Conservation (phyloP, 805 yeast species). For the Yamadazyma phyllophila region DNA sequence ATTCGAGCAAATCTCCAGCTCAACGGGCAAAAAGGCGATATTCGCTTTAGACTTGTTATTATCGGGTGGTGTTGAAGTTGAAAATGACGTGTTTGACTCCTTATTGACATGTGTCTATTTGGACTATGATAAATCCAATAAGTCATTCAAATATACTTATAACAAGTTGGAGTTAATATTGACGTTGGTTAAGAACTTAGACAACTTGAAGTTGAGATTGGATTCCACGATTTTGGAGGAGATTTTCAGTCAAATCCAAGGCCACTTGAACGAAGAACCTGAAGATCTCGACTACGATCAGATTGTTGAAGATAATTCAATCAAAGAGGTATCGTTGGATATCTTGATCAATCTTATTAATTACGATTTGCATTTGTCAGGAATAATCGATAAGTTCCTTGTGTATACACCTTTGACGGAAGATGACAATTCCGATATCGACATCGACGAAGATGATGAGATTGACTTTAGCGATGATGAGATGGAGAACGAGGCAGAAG, state of each 20-base stretch:
- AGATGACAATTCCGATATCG: conserved; percentile 33
- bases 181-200: conserved; percentile 13
- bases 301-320: conserved; percentile 41
- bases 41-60: conserved; percentile 46
- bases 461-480: conserved; percentile 46
- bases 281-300: conserved; percentile 46
- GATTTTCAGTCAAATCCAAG: conserved; percentile 19
- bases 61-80: conserved; percentile 16
- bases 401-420: conserved; percentile 30
- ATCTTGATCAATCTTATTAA: conserved; percentile 32
- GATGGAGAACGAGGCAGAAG: conserved; percentile 38
- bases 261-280: conserved; percentile 15
- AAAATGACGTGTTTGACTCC: conserved; percentile 14
- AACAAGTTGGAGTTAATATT: conserved; percentile 9
- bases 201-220: conserved; percentile 5
- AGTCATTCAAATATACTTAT: conserved; percentile 15
- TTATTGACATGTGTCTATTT: conserved; percentile 15
- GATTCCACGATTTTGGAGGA: conserved; percentile 2
- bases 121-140: conserved; percentile 15
- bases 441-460: conserved; percentile 34
- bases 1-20: conserved; percentile 35
- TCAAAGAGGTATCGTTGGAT: conserved; percentile 51
- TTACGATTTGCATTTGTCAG: not conserved
- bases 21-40: conserved; percentile 48
- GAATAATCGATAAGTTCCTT: conserved; percentile 20